Conservation (phyloP, 2,329 filamentous ascomycete species). For the Talaromyces sp. region DNA sequence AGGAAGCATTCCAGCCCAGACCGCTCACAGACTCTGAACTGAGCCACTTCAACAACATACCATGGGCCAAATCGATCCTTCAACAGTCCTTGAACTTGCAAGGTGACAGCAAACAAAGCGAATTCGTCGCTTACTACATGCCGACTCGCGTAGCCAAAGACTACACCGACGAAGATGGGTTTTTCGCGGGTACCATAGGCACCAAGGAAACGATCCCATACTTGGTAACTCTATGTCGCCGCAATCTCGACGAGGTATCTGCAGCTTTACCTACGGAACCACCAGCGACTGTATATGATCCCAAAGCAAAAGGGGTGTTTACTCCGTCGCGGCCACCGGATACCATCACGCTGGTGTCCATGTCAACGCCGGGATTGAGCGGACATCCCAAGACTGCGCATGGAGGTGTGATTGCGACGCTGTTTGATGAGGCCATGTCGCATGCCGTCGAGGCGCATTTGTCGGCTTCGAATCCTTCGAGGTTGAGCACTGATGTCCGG, state of each 20-base stretch:
- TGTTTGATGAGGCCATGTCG: conserved; percentile 46
- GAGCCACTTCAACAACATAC: conserved; percentile 25
- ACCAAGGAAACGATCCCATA: conserved; percentile 42
- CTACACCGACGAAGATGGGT: conserved; percentile 42
- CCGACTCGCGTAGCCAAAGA: conserved; percentile 40
- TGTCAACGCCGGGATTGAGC: conserved; percentile 36
- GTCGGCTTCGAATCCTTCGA: conserved; percentile 33
- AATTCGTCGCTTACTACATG: conserved; percentile 38
- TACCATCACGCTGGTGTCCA: conserved; percentile 35
- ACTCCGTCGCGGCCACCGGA: conserved; percentile 32
- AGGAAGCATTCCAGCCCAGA: conserved; percentile 1
- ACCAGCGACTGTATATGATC: not conserved
- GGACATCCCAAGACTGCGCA: conserved; percentile 41
- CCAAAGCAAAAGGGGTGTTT: conserved; percentile 23
- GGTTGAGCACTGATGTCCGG: conserved; percentile 26
- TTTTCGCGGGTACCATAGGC: conserved; percentile 39
- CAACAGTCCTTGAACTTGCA: not conserved
- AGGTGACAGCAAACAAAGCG: not conserved
- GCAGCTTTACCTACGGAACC: not conserved
- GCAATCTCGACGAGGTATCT: conserved; percentile 23
- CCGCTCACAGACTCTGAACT: conserved; percentile 10
- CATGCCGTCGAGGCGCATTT: not conserved
- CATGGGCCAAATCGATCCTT: conserved; percentile 15
- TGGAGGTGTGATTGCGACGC: conserved; percentile 40
- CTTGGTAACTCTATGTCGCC: conserved; percentile 37